Base-by-base conservation (phyloP, 2,329 filamentous ascomycete genomes). In the Aspergillus japonicus region DNA sequence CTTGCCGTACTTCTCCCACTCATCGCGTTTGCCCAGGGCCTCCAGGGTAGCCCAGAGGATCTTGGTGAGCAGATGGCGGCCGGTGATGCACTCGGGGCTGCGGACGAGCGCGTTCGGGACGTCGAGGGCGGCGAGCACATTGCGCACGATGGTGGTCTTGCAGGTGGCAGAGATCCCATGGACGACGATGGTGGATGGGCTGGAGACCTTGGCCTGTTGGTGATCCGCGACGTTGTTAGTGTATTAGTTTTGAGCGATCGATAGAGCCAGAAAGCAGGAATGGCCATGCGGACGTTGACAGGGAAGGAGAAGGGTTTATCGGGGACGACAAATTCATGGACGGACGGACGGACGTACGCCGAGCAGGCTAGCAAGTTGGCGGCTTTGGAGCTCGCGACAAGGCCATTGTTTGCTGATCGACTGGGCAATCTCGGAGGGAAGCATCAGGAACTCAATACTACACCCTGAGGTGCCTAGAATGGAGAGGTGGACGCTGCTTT, bases 121-220 rank as follows among this genome's bases (percentile, higher is more conserved):
- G 3, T 83, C 80, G 7, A 89, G 83, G 33, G 85, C 81, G 11
- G 81, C 83, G 19, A 96, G 82, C 16, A 92, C 82, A 3, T 83
- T 81, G 58, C 82, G 81, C 3, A 89, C 81, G 54, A 96, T 83
- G 51, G 85, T 85, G 33, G 87, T 91, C 78, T 98, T 98, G 47
- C 92, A 94, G 0, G 93, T 96, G 2, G 92, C 89, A 69, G 93
- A 88, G 31, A 92, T 86, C 54, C 95, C 95, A 74, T 98, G 88
- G 52, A 96, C 76, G 23, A 97, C 87, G 11, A 97, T 75, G 61
- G 90, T 90, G 11, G 86, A 81, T 58, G 89, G 90, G 58, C 86
- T 88, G 31, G 90, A 88, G n/a, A 88, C 63, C 16, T 59, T 42
- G 47, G 71, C 69, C 76, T 79, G 16, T 16, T 59, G 1, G 19